These are phyloP conservation scores for Claviceps pazoutovae DNA, from an alignment of 2,329 filamentous ascomycete genomes.

Conservation along the genomic window DNA sequence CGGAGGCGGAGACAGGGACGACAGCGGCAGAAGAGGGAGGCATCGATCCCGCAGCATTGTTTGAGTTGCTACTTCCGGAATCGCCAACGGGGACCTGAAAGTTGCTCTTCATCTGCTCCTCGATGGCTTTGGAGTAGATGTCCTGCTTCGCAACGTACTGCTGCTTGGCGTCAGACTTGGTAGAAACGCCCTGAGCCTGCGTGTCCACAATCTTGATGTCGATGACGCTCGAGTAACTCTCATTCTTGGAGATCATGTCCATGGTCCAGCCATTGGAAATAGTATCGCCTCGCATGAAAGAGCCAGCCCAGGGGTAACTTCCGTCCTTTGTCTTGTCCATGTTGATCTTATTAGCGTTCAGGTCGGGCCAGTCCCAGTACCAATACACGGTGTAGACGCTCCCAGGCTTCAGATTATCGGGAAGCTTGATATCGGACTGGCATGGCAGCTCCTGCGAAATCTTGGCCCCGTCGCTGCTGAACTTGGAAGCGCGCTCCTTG, in stretches of 20 bases:
- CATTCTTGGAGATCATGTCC: constrained; percentile 21
- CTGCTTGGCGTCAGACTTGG: constrained; percentile 11
- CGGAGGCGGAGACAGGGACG: background rate
- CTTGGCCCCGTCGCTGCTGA: constrained; percentile 36
- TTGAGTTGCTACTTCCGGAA: constrained; percentile 7
- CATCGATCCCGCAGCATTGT: background rate
- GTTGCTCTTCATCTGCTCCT: constrained; percentile 29
- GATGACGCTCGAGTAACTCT: constrained; percentile 27
- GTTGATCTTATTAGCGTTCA: constrained; percentile 29
- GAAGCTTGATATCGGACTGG: constrained; percentile 68
- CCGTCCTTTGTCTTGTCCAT: constrained; percentile 24
- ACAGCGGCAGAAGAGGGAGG: background rate
- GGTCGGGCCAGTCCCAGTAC: constrained; percentile 87
- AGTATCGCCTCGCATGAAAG: constrained; percentile 24
- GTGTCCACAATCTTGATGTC: constrained; percentile 24
- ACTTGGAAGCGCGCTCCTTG: constrained; percentile 39
- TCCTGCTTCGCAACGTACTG: constrained; percentile 23
- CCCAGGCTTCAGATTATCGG: constrained; percentile 45
- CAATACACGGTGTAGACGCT: constrained; percentile 75
- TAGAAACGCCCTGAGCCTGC: constrained; percentile 11
- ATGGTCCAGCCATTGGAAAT: constrained; percentile 23
- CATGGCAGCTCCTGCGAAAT: constrained; percentile 55
- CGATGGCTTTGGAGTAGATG: constrained; percentile 29
- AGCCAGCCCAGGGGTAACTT: constrained; percentile 28
- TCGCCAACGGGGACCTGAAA: constrained; percentile 29